Conservation (phyloP, 2,329 filamentous ascomycete species). For the Blumeria graminis region DNA sequence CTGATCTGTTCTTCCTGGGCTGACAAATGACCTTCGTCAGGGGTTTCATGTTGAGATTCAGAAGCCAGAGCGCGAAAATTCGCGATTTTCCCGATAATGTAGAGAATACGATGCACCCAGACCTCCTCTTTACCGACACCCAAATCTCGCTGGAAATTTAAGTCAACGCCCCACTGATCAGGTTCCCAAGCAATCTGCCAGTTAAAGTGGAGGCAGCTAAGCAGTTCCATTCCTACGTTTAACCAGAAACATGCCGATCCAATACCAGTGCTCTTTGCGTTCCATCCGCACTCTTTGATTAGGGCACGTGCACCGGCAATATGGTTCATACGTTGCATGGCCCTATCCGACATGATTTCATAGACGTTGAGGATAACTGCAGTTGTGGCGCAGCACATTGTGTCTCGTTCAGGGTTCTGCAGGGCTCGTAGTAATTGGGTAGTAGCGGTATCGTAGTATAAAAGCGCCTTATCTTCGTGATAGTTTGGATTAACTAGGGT, state of each 20-base stretch:
- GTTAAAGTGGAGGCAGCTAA: slow-evolving; percentile 68
- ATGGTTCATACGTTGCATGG: slow-evolving; percentile 65
- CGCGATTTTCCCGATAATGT: slow-evolving; percentile 64
- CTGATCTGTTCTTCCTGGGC: slow-evolving; percentile 38
- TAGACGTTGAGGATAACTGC: slow-evolving; percentile 80
- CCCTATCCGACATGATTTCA: slow-evolving; percentile 70
- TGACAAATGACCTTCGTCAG: slow-evolving; percentile 32
- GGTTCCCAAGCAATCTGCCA: slow-evolving; percentile 77
- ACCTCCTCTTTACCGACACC: slow-evolving; percentile 46
- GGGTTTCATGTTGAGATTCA: slow-evolving; percentile 7
- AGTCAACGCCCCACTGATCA: slow-evolving; percentile 69
- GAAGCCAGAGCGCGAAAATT: slow-evolving; percentile 52
- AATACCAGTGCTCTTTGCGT: slow-evolving; percentile 51
- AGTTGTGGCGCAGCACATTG: slow-evolving; percentile 61
- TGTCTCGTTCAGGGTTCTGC: slow-evolving; percentile 67
- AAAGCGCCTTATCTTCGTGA: slow-evolving; percentile 50
- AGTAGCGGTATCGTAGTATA: slow-evolving; percentile 72
- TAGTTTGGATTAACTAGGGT: slow-evolving; percentile 45
- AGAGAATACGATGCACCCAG: slow-evolving; percentile 77
- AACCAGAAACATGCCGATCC: slow-evolving; percentile 86
- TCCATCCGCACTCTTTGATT: slow-evolving; percentile 79
- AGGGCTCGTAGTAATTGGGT: slow-evolving; percentile 50
- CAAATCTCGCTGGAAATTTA: slow-evolving; percentile 38
- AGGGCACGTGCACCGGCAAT: slow-evolving; percentile 64
- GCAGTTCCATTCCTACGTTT: slow-evolving; percentile 73